A percentile compares a stretch with the other conserved stretches of the same genome.
These are phyloP conservation scores for Phlebiopsis gigantea DNA, from an alignment of 768 basidiomycete species.

Conservation along the genomic window DNA sequence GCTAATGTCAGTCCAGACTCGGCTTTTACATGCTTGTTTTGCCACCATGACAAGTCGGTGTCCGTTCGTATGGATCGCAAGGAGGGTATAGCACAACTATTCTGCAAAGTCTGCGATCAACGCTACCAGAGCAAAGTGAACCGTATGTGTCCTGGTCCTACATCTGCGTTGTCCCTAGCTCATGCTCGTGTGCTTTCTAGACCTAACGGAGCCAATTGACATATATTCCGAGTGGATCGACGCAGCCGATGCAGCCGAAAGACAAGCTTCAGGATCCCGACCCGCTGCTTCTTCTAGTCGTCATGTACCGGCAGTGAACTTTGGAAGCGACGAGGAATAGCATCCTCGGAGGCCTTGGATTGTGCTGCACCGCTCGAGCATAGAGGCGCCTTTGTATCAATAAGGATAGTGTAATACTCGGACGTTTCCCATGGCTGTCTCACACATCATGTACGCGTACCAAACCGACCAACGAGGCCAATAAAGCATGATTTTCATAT, in stretches of 20 bases:
- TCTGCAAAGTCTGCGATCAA: conserved; percentile 83
- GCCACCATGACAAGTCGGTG: conserved; percentile 87
- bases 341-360: not conserved
- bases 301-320: conserved; percentile 29
- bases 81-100: conserved; percentile 74
- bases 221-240: conserved; percentile 93
- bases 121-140: conserved; percentile 84
- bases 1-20: conserved; percentile 46
- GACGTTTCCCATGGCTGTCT: conserved; percentile 3
- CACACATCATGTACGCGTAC: conserved; percentile 7
- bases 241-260: conserved; percentile 78
- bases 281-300: conserved; percentile 55
- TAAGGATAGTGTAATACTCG: conserved; percentile 6
- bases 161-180: conserved; percentile 2
- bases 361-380: not conserved
- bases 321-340: conserved; percentile 50
- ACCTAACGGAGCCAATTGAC: conserved; percentile 83
- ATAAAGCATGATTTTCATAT: not conserved
- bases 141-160: conserved; percentile 41
- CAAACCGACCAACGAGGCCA: not conserved
- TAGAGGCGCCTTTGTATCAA: conserved; percentile 4
- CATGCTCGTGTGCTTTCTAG: conserved; percentile 32
- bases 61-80: conserved; percentile 82
- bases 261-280: conserved; percentile 43
- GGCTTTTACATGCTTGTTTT: conserved; percentile 82